Evolutionary conservation across 345 rosid species (phyloP).

Genomic region (Euphorbia lathyris): DNA sequence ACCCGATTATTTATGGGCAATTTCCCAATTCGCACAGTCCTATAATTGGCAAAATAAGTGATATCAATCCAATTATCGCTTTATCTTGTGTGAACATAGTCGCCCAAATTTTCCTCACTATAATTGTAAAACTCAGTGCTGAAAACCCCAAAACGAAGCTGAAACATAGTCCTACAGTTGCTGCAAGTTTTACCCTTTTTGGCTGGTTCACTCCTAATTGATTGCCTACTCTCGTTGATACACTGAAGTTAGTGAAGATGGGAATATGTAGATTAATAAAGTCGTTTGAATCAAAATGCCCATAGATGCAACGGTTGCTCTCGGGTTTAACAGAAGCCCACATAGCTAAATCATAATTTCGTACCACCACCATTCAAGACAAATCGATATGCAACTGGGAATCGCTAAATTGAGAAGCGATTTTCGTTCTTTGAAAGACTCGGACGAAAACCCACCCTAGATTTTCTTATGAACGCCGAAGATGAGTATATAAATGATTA

Average conservation of each 20-base stretch:
- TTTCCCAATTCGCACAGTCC: conserved; percentile 89
- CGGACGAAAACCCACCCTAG: conserved; percentile 56
- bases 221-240: conserved; percentile 78
- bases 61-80: conserved; percentile 59
- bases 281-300: conserved; percentile 90
- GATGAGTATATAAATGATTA: conserved; percentile 52
- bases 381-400: conserved; percentile 87
- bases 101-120: conserved; percentile 68
- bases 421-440: conserved; percentile 58
- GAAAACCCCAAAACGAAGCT: conserved; percentile 57
- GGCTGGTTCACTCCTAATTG: conserved; percentile 69
- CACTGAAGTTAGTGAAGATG: conserved; percentile 69
- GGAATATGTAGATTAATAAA: conserved; percentile 76
- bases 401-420: conserved; percentile 51
- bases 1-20: conserved; percentile 80
- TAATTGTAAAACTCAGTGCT: conserved; percentile 46
- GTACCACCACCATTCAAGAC: conserved; percentile 99
- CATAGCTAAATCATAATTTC: conserved; percentile 84
- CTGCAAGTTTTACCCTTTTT: conserved; percentile 53
- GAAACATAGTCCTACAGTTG: conserved; percentile 46
- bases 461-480: conserved; percentile 46
- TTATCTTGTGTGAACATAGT: conserved; percentile 59
- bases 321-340: conserved; percentile 64
- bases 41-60: conserved; percentile 66
- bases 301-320: conserved; percentile 81